A percentile compares a stretch with the other conserved stretches of the same genome.
Conservation (phyloP, 495 filamentous ascomycete species). For the Pseudomonodictys pantanalensis region DNA sequence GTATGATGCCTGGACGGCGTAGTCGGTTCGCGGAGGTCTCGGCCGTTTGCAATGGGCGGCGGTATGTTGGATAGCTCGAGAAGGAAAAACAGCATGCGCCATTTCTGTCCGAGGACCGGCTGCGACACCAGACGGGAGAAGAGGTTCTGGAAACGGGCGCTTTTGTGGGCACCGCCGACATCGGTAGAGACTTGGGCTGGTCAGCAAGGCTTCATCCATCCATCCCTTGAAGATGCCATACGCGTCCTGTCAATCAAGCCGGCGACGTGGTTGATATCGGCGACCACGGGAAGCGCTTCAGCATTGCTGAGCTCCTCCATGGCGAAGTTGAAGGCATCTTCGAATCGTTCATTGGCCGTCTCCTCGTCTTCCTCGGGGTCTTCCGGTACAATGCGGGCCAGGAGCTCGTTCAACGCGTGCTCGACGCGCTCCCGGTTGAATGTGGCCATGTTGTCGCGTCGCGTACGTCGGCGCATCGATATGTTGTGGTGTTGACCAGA, state of each 20-base stretch:
- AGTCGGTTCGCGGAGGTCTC: background rate
- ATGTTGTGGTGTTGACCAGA: background rate
- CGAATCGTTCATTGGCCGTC: slow-evolving; percentile 41
- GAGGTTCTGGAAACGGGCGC: slow-evolving; percentile 81
- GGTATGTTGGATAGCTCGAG: slow-evolving; percentile 67
- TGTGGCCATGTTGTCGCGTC: slow-evolving; percentile 23
- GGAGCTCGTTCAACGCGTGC: slow-evolving; percentile 43
- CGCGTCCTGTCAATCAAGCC: slow-evolving; percentile 84
- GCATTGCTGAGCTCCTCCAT: slow-evolving; percentile 22
- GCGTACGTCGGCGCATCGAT: background rate
- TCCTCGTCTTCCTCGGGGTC: slow-evolving; percentile 41
- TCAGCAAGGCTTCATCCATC: background rate
- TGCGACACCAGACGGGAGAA: slow-evolving; percentile 83
- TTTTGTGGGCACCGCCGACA: slow-evolving; percentile 74
- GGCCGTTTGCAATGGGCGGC: background rate
- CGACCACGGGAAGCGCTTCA: slow-evolving; percentile 40
- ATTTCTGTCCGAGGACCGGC: slow-evolving; percentile 91
- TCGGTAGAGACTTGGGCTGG: slow-evolving; percentile 60
- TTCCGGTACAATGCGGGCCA: slow-evolving; percentile 40
- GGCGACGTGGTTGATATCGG: slow-evolving; percentile 82
- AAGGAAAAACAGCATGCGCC: slow-evolving; percentile 89
- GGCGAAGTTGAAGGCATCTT: slow-evolving; percentile 41
- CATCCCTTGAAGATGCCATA: slow-evolving; percentile 31
- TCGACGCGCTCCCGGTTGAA: slow-evolving; percentile 42
- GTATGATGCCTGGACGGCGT: slow-evolving; percentile 23